These are phyloP conservation scores for Biancaea sappan DNA, from an alignment of 306 rosid species.

Conservation along the genomic window DNA sequence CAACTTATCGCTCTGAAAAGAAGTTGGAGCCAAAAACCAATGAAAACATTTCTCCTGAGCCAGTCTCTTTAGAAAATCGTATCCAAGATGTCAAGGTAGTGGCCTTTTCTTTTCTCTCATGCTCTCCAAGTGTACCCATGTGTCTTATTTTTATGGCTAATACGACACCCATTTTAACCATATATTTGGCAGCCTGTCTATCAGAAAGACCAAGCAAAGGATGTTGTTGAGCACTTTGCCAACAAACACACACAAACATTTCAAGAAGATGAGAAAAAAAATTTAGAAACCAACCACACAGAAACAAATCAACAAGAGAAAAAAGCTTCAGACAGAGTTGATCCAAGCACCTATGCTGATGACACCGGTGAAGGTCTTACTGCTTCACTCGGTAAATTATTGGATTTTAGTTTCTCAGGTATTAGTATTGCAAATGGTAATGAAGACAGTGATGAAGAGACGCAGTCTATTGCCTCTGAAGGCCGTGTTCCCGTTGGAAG, in stretches of 20 bases:
- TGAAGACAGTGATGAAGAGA: slow-evolving; percentile 56
- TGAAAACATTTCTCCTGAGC: slow-evolving; percentile 32
- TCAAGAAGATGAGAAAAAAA: slow-evolving; percentile 15
- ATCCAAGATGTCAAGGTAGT: slow-evolving; percentile 48
- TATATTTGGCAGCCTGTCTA: slow-evolving; percentile 47
- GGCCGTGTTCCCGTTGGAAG: slow-evolving; percentile 64
- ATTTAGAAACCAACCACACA: slow-evolving; percentile 1
- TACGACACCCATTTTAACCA: not conserved
- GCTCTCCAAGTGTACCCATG: not conserved
- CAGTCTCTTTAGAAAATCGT: slow-evolving; percentile 33
- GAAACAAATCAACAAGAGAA: slow-evolving; percentile 14
- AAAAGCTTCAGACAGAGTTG: slow-evolving; percentile 21
- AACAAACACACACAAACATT: not conserved
- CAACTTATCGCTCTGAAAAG: slow-evolving; percentile 40
- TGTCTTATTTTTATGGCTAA: not conserved
- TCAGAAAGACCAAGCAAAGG: slow-evolving; percentile 39
- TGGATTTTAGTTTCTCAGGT: slow-evolving; percentile 52
- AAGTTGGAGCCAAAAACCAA: slow-evolving; percentile 40
- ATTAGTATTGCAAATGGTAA: slow-evolving; percentile 10
- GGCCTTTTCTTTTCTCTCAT: slow-evolving; percentile 25
- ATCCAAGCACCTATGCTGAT: slow-evolving; percentile 24
- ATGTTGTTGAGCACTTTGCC: slow-evolving; percentile 1
- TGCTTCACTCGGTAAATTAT: slow-evolving; percentile 30
- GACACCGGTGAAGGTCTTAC: slow-evolving; percentile 28
- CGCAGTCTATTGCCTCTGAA: slow-evolving; percentile 54